phyloP scores from a whole-genome alignment of 352 stramenopile genomes.

The Globisporangium nagaii region DNA sequence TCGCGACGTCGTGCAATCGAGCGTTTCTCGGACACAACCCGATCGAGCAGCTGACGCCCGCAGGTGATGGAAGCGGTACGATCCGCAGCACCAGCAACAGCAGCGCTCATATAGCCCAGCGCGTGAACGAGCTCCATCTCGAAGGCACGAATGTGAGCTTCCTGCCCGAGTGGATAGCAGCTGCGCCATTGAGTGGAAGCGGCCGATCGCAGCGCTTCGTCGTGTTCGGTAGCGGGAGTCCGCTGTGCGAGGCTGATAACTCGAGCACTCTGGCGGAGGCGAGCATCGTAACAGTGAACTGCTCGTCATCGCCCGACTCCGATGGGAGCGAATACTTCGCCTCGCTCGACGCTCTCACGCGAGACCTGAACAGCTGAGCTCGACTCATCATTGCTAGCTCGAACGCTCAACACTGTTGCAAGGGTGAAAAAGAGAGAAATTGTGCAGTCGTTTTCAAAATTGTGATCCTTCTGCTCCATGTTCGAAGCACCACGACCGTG shows the following conservation, averaged over 20 bases:
- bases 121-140: constrained; percentile 1
- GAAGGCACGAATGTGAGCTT: neutral
- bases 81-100: too few relatives aligned
- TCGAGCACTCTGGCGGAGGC: too few relatives aligned
- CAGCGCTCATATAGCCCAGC: too few relatives aligned
- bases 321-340: neutral
- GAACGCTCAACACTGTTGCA: too few relatives aligned
- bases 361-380: neutral
- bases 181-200: neutral
- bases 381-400: too few relatives aligned
- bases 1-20: neutral
- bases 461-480: too few relatives aligned
- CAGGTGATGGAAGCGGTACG: neutral
- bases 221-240: neutral
- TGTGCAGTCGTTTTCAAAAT: too few relatives aligned
- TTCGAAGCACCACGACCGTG: too few relatives aligned
- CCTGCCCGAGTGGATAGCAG: neutral
- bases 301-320: neutral
- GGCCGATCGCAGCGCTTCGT: neutral
- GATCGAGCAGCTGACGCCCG: neutral
- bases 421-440: too few relatives aligned
- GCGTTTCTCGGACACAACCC: neutral
- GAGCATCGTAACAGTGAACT: neutral
- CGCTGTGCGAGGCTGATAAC: neutral
- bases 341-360: neutral